A percentile compares a stretch with the other conserved stretches of the same genome.
phyloP scores from a whole-genome alignment of 2,329 filamentous ascomycete species.

The Lizonia empirigonia region DNA sequence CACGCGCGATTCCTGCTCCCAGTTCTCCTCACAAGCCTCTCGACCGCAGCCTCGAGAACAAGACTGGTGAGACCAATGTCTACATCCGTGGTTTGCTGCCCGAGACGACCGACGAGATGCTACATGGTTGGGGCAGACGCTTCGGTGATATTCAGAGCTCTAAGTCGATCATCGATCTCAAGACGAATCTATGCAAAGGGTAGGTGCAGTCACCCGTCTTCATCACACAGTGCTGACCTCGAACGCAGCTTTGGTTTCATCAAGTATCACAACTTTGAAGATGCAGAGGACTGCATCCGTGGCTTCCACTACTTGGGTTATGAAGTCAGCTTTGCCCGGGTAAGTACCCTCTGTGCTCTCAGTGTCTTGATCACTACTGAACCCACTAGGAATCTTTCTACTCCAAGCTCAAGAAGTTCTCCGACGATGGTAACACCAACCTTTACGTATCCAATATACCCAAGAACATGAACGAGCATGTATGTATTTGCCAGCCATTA shows the following conservation, averaged over 20 bases:
- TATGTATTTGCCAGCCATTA: constrained; percentile 51
- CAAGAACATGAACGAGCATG: constrained; percentile 87
- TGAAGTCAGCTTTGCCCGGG: constrained; percentile 95
- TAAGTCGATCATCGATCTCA: constrained; percentile 97
- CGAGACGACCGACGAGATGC: constrained; percentile 89
- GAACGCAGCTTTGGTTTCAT: constrained; percentile 86
- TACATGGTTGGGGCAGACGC: constrained; percentile 79
- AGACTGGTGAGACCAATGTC: constrained; percentile 94
- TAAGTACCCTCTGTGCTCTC: constrained; percentile 53
- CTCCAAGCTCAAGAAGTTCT: constrained; percentile 93
- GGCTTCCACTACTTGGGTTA: constrained; percentile 94
- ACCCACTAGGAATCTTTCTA: constrained; percentile 82
- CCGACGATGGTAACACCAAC: constrained; percentile 88
- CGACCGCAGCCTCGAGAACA: constrained; percentile 92
- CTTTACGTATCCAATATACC: constrained; percentile 98
- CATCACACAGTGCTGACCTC: constrained; percentile 11
- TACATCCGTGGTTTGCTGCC: constrained; percentile 97
- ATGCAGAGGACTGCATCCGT: constrained; percentile 95
- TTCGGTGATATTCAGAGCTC: constrained; percentile 96
- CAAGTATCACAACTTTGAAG: constrained; percentile 84
- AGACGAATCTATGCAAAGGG: constrained; percentile 96
- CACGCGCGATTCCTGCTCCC: constrained; percentile 86
- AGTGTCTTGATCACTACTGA: constrained; percentile 17
- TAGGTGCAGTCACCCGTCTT: constrained; percentile 49
- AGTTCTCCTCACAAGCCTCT: constrained; percentile 86